Base-by-base conservation (phyloP, 441 rosid species). In the Arabidopsis hybrid region DNA sequence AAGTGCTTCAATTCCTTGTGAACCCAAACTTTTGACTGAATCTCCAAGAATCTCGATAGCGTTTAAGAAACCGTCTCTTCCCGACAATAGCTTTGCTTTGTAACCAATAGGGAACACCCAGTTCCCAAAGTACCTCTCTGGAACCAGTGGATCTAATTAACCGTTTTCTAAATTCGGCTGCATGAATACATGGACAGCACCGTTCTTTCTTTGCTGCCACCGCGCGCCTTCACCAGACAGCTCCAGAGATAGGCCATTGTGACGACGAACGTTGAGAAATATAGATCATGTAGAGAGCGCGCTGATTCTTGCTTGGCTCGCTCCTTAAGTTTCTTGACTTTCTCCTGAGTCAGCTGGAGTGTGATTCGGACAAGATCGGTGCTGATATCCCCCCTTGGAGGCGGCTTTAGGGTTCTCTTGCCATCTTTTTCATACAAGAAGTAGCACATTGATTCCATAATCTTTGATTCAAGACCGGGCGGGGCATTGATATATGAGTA, bases 111-210 rank as follows among this genome's bases (percentile, higher is more conserved):
- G n/a, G 16, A 56, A 18, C 1, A 72, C 35, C 0, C 78, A 76
- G 29, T 80, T 82, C 8, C 88, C 86, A 6, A 82, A 76, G 35
- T 84, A 82, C 12, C 59, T 82, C 29, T n/a, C 6, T 1, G 83
- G 67, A 1, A 76, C n/a, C 4, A 78, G 50, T 9, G 80, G 78
- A 3, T 77, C 67, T 21, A 21, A 21, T 21, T 59, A 81, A 46
- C 47, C 82, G 9, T 40, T 16, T 42, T 14, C 72, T 55, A 7
- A 67, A 55, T 40, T 67, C 62, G 0, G 62, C 62, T 3, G 82
- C 5, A 21, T 21, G 26, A 21, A 14, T 72, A 67, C 60, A 49
- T 60, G 53, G 65, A 45, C 11, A 4, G 2, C 8, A 78, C 36
- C 6, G 16, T 50, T 36, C 61, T 56, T 4, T 58, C 35, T 21